Evolutionary conservation across 1,139 yeast genomes (phyloP), one percentile per base, ranked within the genome.

Genomic region (Hansenula lynferdii): DNA sequence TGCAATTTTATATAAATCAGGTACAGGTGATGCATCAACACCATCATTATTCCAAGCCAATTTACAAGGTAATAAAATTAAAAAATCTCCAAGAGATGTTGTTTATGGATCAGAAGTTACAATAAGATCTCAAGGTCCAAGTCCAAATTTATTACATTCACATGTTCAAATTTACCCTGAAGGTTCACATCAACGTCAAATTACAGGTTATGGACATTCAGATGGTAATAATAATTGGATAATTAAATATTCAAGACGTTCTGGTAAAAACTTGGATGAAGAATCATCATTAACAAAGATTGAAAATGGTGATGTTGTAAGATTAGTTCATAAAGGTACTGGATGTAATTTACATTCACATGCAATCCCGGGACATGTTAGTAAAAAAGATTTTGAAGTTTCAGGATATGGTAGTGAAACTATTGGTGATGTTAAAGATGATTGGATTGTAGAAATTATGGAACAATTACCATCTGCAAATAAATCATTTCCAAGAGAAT

Each of bases 11-110:
- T 79, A 73, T 55, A 80, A 78, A 51, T 77, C 95, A 4, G 98
- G 94, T 9, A 71, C 85, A 0, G 95, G 90, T 17, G 85, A 82
- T 54, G 82, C 86, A 0, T 75, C 87, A 4, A 76, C 83, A 38
- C 80, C 86, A 4, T 74, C 90, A 1, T 62, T 84, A 32, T 71
- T 83, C 48, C 95, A 84, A 57, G 80, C 81, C 4, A 78, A 83
- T 35, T 65, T 83, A 44, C 70, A 70, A 36, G 79, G 76, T 26
- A 71, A 74, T 32, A 68, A 74, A 24, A 69, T 84, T 35, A 58
- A 60, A 31, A 38, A 38, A 11, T 42, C 58, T 12, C 87, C 92
- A 7, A 65, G 94, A 48, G 70, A 78, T 30, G 68, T 83, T 11
- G 70, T 75, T 1, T 72, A 57, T 50, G 87, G 85, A 2, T 82